Base-by-base conservation (phyloP, 1,284 basidiomycete genomes). In the Rhizoctonia solani region DNA sequence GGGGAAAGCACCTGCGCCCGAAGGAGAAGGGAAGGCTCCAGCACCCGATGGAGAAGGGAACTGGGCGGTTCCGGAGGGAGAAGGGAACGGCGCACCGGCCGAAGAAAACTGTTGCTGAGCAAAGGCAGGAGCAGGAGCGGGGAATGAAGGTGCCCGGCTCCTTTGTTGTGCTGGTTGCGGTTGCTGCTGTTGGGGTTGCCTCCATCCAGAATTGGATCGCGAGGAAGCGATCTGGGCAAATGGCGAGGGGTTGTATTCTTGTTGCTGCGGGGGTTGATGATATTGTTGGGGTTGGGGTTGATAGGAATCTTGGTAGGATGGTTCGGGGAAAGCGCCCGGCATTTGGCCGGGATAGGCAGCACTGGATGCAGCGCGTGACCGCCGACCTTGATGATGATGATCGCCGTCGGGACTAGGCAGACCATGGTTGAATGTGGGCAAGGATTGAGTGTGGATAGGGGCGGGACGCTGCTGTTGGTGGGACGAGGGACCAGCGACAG, bases 151-250 rank as follows among this genome's bases (percentile, higher is more conserved):
- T n/a, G n/a, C n/a, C n/a, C n/a, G n/a, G n/a, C n/a, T n/a, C n/a
- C n/a, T n/a, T n/a, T n/a, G n/a, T n/a, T n/a, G n/a, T n/a, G n/a
- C n/a, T 30, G 21, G 42, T 23, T 25, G 47, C 14, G 39, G 42
- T 2, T 13, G 25, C 55, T 39, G 37, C 37, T 39, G 37, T 8
- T 39, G 16, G 9, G 37, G 16, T 16, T 16, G 9, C 37, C 9
- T 8, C 37, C 37, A 16, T 39, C 9, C 37, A 16, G 9, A 8
- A 39, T 8, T 19, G 6, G 44, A 21, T 27, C 56, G 29, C 56
- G 56, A 29, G 13, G 56, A 41, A 1, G 46, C 58, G 19, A 61
- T 61, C 46, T 50, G 58, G 5, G 46, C 58, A 61, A 61, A 61
- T 5, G 58, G 58, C 46, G 54, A 56, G 14, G 54, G 54, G 13